Percentiles rank a stretch among this genome's conserved stretches.
These are phyloP conservation scores for Aegilops speltoides DNA, from an alignment of 176 grass and related monocot genomes.

Conservation along the genomic window DNA sequence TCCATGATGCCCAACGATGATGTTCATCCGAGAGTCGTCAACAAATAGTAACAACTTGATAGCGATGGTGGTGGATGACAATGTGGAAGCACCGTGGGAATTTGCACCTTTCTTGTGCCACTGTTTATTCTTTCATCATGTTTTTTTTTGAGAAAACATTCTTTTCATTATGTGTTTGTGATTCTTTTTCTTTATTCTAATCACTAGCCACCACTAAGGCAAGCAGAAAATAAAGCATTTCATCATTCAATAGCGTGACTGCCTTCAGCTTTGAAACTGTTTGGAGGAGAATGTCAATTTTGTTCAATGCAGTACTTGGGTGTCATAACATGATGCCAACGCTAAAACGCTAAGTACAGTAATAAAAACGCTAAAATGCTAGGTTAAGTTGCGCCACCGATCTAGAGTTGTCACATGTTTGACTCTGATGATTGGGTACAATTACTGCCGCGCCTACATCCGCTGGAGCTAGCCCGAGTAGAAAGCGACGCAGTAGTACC, in stretches of 20 bases:
- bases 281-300: neutral
- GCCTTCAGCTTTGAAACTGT: slow-evolving; percentile 7
- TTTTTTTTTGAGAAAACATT: too few relatives aligned
- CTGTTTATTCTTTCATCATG: too few relatives aligned
- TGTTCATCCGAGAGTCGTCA: too few relatives aligned
- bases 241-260: neutral
- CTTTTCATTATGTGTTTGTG: too few relatives aligned
- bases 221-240: neutral
- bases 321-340: neutral
- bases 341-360: neutral
- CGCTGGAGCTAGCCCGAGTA: too few relatives aligned
- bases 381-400: neutral
- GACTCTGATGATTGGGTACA: slow-evolving; percentile 16
- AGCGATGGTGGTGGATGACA: neutral
- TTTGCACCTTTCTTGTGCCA: too few relatives aligned
- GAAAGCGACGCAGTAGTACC: too few relatives aligned
- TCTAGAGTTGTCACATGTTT: slow-evolving; percentile 16
- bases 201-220: neutral
- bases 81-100: neutral
- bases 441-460: too few relatives aligned
- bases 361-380: neutral
- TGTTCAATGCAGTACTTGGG: neutral
- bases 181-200: neutral
- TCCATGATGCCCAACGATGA: too few relatives aligned
- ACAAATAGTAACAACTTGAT: too few relatives aligned